Percentiles rank a stretch among this genome's conserved stretches.
These are phyloP conservation scores for Drosera capensis DNA, from an alignment of 148 eudicot genomes.

Conservation along the genomic window DNA sequence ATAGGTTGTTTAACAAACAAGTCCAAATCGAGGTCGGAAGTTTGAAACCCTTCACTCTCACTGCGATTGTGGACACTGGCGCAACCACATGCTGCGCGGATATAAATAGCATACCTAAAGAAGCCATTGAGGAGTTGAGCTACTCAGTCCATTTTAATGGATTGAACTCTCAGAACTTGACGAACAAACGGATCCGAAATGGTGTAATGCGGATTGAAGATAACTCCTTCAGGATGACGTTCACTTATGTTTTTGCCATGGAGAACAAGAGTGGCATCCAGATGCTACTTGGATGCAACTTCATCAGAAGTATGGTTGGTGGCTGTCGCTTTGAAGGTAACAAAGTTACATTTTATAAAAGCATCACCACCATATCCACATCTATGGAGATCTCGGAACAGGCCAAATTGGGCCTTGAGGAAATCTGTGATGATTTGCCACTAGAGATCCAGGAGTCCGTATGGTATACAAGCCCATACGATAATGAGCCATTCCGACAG, in stretches of 20 bases:
- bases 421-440: neutral
- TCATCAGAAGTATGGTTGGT: neutral
- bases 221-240: neutral
- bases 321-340: neutral
- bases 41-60: neutral
- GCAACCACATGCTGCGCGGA: neutral
- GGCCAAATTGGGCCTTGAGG: neutral
- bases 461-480: neutral
- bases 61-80: neutral
- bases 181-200: neutral
- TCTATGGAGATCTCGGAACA: neutral
- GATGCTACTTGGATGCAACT: slow-evolving; percentile 2
- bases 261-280: neutral
- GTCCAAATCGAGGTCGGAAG: neutral
- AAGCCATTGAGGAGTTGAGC: neutral
- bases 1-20: neutral
- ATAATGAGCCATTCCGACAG: neutral
- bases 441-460: neutral
- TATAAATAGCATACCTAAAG: neutral
- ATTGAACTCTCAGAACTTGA: neutral
- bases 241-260: neutral
- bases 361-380: neutral
- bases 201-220: neutral
- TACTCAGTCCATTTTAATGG: neutral
- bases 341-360: neutral